phyloP scores from a whole-genome alignment of 208 protist genomes.

The Leishmania tropica region DNA sequence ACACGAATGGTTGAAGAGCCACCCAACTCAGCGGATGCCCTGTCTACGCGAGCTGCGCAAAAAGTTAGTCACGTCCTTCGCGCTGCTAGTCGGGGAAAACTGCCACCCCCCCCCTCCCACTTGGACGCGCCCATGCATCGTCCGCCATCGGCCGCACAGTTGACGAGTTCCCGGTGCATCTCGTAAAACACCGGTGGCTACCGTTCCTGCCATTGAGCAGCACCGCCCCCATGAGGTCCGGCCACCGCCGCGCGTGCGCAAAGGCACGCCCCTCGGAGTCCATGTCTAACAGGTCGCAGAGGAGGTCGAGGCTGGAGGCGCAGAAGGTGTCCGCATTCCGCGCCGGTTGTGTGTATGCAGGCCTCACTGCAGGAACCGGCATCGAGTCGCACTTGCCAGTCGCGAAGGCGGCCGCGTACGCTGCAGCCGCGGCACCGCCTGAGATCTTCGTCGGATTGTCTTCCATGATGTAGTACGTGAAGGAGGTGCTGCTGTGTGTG shows the following conservation, averaged over 20 bases:
- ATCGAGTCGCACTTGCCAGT: constrained; percentile 29
- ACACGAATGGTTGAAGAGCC: constrained; percentile 84
- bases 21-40: constrained; percentile 70
- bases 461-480: constrained; percentile 60
- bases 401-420: constrained; percentile 11
- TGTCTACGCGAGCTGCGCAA: constrained; percentile 51
- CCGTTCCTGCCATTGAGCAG: constrained; percentile 85
- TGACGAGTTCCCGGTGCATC: constrained; percentile 36
- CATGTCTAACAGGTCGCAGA: constrained; percentile 44
- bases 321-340: constrained; percentile 45
- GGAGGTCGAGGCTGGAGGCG: constrained; percentile 22
- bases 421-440: constrained; percentile 8
- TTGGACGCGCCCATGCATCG: constrained; percentile 41
- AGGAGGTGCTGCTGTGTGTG: constrained; percentile 40
- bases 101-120: background rate
- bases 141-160: constrained; percentile 21
- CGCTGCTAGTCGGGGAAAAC: constrained; percentile 1
- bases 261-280: constrained; percentile 36
- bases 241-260: constrained; percentile 39
- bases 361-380: constrained; percentile 15
- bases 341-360: constrained; percentile 13
- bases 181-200: constrained; percentile 60
- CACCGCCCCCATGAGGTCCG: constrained; percentile 66
- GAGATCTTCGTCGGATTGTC: constrained; percentile 9
- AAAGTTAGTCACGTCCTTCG: constrained; percentile 21